Evolutionary conservation across 139 green algal species (phyloP).

Genomic region (Desmodesmus armatus): DNA sequence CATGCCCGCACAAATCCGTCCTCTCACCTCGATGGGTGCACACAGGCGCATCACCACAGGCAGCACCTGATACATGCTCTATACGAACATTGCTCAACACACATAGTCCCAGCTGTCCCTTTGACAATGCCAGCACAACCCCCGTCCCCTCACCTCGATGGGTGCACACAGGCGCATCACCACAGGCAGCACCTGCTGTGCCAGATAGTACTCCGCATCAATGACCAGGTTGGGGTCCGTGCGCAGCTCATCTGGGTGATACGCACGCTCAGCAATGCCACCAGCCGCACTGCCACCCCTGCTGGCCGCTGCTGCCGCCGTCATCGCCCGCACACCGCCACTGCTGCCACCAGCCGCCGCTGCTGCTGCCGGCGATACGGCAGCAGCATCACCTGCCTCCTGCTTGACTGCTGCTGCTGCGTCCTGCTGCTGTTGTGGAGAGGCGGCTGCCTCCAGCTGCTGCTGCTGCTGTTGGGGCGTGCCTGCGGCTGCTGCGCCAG

Average conservation of each 20-base stretch:
- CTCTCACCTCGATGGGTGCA: not conserved
- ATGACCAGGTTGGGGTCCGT: slow-evolving; percentile 65
- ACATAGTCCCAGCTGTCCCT: no score
- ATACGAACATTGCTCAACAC: no score
- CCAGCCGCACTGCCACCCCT: slow-evolving; percentile 46
- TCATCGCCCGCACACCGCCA: not conserved
- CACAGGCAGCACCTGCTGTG: slow-evolving; percentile 84
- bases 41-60: not conserved
- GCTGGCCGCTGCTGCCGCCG: not conserved
- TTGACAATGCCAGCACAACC: no score
- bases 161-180: slow-evolving; percentile 88
- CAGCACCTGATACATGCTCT: no score
- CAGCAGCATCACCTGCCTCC: not conserved
- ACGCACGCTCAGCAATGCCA: slow-evolving; percentile 90
- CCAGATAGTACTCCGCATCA: slow-evolving; percentile 95
- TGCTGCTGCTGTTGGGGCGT: slow-evolving; percentile 3
- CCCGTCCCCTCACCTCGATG: slow-evolving; percentile 75
- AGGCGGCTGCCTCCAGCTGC: not conserved
- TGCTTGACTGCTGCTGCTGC: slow-evolving; percentile 18
- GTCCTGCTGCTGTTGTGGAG: not conserved
- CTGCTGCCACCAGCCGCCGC: not conserved
- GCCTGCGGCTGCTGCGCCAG: slow-evolving; percentile 14
- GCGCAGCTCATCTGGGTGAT: slow-evolving; percentile 92
- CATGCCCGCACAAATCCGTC: no score
- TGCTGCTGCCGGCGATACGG: not conserved